Base-by-base conservation (phyloP, 371 early-diverging fungal genomes). In the Zopfochytrium polystomum region DNA sequence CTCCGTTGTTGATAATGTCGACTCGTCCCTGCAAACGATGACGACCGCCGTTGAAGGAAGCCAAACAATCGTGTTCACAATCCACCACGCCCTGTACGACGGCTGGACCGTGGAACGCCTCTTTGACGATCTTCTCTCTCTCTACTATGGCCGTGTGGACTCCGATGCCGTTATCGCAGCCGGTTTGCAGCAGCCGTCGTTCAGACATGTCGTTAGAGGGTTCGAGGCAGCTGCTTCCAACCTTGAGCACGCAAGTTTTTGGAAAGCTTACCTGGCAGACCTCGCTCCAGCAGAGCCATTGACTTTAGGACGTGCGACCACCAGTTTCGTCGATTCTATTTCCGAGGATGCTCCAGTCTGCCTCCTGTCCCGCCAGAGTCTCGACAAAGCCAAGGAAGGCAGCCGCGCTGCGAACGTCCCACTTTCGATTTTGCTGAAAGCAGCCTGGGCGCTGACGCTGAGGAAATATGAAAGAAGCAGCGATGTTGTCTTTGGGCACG, bases 21-120 rank as follows among this genome's bases (percentile, higher is more conserved):
- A n/a, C n/a, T n/a, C n/a, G n/a, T n/a, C n/a, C n/a, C n/a, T n/a
- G n/a, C n/a, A n/a, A n/a, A n/a, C n/a, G n/a, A n/a, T n/a, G n/a
- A n/a, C n/a, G n/a, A n/a, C n/a, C n/a, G n/a, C n/a, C n/a, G n/a
- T n/a, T n/a, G n/a, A n/a, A n/a, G n/a, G n/a, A n/a, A n/a, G n/a
- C n/a, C n/a, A n/a, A n/a, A n/a, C n/a, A n/a, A n/a, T n/a, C n/a
- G 35, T 72, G 6, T 11, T 71, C 23, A 65, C 72, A 6, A 63
- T 69, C 6, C 71, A 74, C 45, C 74, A 74, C 52, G 72, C 68
- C 1, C 32, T 71, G 3, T 68, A 63, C 47, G 74, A 74, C 55
- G 74, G 74, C 4, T 68, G 61, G 62, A 54, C 52, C 22, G 4
- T 71, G 23, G 45, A 48, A 1, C 20, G 65, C 26, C 42, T 68